Evolutionary conservation across 2,329 filamentous ascomycete genomes (phyloP).

Genomic region (Macroventuria anomochaeta): DNA sequence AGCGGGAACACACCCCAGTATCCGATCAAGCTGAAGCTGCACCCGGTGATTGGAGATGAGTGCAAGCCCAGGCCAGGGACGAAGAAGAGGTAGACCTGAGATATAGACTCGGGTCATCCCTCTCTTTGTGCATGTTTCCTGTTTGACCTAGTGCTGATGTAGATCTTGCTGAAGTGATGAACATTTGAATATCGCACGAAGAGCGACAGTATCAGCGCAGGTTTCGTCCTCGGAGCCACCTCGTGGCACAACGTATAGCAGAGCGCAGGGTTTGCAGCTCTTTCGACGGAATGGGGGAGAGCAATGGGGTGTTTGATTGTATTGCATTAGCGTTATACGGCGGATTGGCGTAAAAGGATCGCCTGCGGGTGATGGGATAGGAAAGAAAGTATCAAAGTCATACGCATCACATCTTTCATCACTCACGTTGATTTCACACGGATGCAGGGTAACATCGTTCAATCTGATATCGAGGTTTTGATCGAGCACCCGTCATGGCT

Average conservation of each 20-base stretch:
- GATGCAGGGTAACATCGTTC: too few relatives aligned
- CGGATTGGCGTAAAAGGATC: conserved; percentile 12
- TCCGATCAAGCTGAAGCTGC: conserved; percentile 60
- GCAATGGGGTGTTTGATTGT: conserved; percentile 4
- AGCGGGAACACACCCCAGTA: conserved; percentile 73
- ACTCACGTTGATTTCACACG: too few relatives aligned
- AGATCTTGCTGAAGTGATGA: not conserved
- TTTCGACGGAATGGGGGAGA: not conserved
- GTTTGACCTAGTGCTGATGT: not conserved
- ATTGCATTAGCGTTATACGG: conserved; percentile 18
- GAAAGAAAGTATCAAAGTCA: conserved; percentile 1
- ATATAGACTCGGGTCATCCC: not conserved
- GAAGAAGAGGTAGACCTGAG: conserved; percentile 52
- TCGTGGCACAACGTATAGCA: not conserved
- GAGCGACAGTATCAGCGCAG: not conserved
- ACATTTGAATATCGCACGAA: not conserved
- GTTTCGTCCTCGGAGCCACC: not conserved
- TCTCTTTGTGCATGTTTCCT: not conserved
- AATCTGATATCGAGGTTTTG: too few relatives aligned
- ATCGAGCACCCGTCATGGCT: too few relatives aligned
- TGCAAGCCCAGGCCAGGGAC: conserved; percentile 58
- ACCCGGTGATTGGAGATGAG: conserved; percentile 56
- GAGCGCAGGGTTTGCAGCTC: not conserved
- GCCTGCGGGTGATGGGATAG: conserved; percentile 1
- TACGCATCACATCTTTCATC: not conserved